Evolutionary conservation across 2,329 filamentous ascomycete species (phyloP).

Genomic region (Myrmaecium sp.): DNA sequence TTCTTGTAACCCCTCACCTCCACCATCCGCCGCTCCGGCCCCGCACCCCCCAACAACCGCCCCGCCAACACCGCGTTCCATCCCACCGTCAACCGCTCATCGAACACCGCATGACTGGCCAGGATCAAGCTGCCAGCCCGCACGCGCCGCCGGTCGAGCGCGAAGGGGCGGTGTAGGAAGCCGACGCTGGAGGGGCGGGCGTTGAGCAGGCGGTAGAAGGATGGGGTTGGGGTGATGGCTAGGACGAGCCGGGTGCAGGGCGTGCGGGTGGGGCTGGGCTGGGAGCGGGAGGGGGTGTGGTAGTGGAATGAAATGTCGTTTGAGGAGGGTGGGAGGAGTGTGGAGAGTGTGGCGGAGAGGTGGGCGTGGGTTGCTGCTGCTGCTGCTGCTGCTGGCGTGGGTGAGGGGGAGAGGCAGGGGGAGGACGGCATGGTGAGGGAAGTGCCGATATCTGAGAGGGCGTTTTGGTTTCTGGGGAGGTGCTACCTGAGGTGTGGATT

Average conservation of each 20-base stretch:
- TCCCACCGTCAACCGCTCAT: slow-evolving; percentile 21
- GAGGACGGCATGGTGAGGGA: too few species aligned
- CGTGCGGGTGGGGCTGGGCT: slow-evolving; percentile 12
- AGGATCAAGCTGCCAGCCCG: slow-evolving; percentile 14
- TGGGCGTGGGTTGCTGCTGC: too few species aligned
- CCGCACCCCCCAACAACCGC: too few species aligned
- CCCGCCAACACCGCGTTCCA: slow-evolving; percentile 19
- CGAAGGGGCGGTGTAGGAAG: slow-evolving; percentile 16
- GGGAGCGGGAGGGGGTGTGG: too few species aligned
- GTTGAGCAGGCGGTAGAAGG: slow-evolving; percentile 13
- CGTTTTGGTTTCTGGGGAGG: too few species aligned
- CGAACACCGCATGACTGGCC: slow-evolving; percentile 19
- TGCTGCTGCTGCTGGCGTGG: too few species aligned
- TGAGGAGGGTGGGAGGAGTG: slow-evolving; percentile 12
- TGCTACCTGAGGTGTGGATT: too few species aligned
- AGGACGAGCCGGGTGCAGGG: slow-evolving; percentile 14
- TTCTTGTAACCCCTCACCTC: slow-evolving; percentile 21
- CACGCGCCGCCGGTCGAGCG: slow-evolving; percentile 13
- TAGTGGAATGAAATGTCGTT: slow-evolving; percentile 17
- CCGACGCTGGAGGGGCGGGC: too few species aligned
- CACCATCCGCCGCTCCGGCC: slow-evolving; percentile 14
- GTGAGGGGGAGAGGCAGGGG: too few species aligned
- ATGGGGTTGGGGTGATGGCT: slow-evolving; percentile 14
- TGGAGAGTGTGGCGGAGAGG: too few species aligned
- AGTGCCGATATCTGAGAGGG: too few species aligned